A percentile compares a stretch with the other conserved stretches of the same genome.
Evolutionary conservation across 495 filamentous ascomycete species (phyloP).

Genomic region (Apodospora peruviana): DNA sequence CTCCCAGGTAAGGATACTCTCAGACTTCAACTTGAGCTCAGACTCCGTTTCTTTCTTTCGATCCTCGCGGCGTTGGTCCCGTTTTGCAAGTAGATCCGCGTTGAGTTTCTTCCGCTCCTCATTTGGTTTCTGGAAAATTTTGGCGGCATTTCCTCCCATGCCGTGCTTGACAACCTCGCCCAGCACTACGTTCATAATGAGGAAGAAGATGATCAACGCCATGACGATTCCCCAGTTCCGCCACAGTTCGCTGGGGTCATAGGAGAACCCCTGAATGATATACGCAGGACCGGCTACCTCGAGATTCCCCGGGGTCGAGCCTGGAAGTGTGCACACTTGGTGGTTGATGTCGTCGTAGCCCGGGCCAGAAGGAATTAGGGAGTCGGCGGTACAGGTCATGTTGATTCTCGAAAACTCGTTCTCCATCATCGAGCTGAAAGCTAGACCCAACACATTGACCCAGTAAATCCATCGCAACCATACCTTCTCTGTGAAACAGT

Average conservation of each 20-base stretch:
- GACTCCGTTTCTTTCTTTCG: constrained; percentile 41
- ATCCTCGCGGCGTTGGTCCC: constrained; percentile 47
- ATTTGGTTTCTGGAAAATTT: constrained; percentile 67
- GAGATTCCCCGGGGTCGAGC: constrained; percentile 56
- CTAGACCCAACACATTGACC: constrained; percentile 69
- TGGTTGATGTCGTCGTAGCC: constrained; percentile 60
- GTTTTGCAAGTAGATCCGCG: constrained; percentile 52
- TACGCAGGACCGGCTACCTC: constrained; percentile 57
- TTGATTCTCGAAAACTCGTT: constrained; percentile 68
- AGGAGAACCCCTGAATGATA: constrained; percentile 57
- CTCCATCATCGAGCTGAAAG: constrained; percentile 72
- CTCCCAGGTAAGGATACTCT: constrained; percentile 71
- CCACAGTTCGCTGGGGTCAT: constrained; percentile 58
- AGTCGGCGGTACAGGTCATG: constrained; percentile 57
- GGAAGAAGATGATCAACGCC: constrained; percentile 61
- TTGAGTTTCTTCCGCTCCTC: constrained; percentile 66
- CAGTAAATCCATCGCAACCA: constrained; percentile 82
- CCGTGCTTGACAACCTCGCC: constrained; percentile 73
- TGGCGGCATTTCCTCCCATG: constrained; percentile 71
- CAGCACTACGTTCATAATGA: constrained; percentile 62
- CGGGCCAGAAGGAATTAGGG: constrained; percentile 59
- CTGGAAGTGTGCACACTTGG: constrained; percentile 70
- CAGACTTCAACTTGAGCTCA: constrained; percentile 60
- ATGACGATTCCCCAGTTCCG: constrained; percentile 72
- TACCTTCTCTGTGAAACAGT: too few relatives aligned